Base-by-base conservation (phyloP, 352 stramenopile species). In the Blastocystis sp. region DNA sequence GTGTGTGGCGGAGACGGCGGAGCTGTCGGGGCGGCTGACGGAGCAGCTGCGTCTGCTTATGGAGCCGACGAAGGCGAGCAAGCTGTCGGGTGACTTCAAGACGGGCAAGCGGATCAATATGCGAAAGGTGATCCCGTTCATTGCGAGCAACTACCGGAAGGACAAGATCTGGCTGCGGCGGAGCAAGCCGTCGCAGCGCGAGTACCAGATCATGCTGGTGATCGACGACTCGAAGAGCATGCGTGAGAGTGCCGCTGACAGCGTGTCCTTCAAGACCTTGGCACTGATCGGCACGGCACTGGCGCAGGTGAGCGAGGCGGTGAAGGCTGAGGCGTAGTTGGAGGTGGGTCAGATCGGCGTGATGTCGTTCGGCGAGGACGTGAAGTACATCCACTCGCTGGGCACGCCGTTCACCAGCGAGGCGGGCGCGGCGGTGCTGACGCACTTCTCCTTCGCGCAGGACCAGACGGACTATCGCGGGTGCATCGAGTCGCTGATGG, bases 71-170 rank as follows among this genome's bases (percentile, higher is more conserved):
- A 92, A 99, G 76, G 95, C 96, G 28, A 96, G 95, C 24, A 98
- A 98, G 91, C 91, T 99, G 17, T 64, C 60, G n/a, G 97, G 97
- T 11, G 97, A 99, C 89, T 99, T 99, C 91, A 93, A 97, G 3
- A 99, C 96, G 10, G 97, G 97, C 52, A 99, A 99, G 91, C 92
- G 97, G 76, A 98, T 99, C 89, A 99, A 99, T 90, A 99, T 99
- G 97, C 96, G 97, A 84, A 97, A 97, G 87, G 97, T 99, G 71
- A 99, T 99, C 91, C 94, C 95, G 42, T 99, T 99, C 92, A 99
- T 99, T 89, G 97, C 97, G n/a, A 98, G 93, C 89, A 95, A 98
- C 87, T 99, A 98, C 91, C 93, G 97, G 43, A 99, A 99, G 91
- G 97, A 99, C 91, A 99, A 99, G 91, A 99, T 99, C 89, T 99